These are phyloP conservation scores for Lipomyces mesembrius DNA, from an alignment of 805 yeast species.

Conservation along the genomic window DNA sequence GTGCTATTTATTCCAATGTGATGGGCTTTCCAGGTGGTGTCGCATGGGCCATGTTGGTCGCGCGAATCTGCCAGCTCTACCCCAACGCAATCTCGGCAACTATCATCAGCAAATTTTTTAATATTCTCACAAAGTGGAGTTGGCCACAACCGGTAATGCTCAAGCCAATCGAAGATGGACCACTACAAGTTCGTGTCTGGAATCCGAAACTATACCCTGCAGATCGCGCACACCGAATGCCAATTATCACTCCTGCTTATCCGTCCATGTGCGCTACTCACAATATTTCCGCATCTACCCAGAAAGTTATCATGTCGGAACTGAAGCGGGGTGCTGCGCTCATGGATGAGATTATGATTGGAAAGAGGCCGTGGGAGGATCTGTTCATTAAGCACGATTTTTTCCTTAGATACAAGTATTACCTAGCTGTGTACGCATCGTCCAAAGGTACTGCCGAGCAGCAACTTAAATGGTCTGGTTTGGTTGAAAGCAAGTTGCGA, in stretches of 20 bases:
- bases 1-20: constrained; percentile 92
- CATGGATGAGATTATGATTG: constrained; percentile 67
- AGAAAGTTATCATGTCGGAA: constrained; percentile 78
- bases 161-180: constrained; percentile 95
- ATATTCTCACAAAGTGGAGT: constrained; percentile 84
- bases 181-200: constrained; percentile 95
- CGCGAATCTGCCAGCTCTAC: constrained; percentile 92
- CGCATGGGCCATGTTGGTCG: constrained; percentile 99
- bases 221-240: constrained; percentile 92
- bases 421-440: constrained; percentile 78
- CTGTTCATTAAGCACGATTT: constrained; percentile 79
- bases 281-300: constrained; percentile 88
- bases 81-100: constrained; percentile 96
- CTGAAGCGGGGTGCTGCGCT: constrained; percentile 74
- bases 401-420: constrained; percentile 82
- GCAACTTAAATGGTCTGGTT: constrained; percentile 88
- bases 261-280: constrained; percentile 99
- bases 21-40: constrained; percentile 99
- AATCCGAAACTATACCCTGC: constrained; percentile 88
- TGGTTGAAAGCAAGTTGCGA: constrained; percentile 87
- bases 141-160: constrained; percentile 98
- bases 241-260: constrained; percentile 96
- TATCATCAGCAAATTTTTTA: constrained; percentile 86
- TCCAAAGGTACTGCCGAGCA: constrained; percentile 77
- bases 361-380: constrained; percentile 72